Evolutionary conservation across 768 basidiomycete genomes (phyloP).

Genomic region (Sporobolomyces roseus): DNA sequence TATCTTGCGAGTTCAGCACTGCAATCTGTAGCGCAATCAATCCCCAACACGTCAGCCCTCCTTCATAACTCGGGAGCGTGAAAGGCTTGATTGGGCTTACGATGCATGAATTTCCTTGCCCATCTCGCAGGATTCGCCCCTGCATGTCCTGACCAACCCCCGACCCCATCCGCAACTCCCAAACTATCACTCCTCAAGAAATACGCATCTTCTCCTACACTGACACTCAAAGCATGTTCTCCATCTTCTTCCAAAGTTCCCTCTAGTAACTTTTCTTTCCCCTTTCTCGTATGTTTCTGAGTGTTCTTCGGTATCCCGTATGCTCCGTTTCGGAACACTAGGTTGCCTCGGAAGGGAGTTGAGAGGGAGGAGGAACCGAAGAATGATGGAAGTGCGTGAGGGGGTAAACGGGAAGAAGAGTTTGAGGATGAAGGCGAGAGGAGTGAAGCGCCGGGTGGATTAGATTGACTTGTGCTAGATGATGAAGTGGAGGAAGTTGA

Average conservation of each 20-base stretch:
- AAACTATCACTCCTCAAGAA: conserved; percentile 64
- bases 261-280: conserved; percentile 16
- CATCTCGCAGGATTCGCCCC: conserved; percentile 54
- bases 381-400: conserved; percentile 36
- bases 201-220: conserved; percentile 81
- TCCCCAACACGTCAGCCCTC: neutral
- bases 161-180: conserved; percentile 93
- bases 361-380: conserved; percentile 42
- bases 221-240: conserved; percentile 37
- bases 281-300: conserved; percentile 53
- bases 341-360: conserved; percentile 49
- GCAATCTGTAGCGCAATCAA: conserved; percentile 30
- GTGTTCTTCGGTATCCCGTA: conserved; percentile 75
- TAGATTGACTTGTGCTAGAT: conserved; percentile 51
- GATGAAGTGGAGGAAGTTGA: neutral
- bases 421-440: neutral
- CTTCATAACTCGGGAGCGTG: no score
- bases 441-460: conserved; percentile 34
- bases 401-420: conserved; percentile 17
- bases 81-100: conserved; percentile 15
- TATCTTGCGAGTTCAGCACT: conserved; percentile 41
- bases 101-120: conserved; percentile 74
- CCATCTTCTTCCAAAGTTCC: neutral
- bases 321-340: conserved; percentile 68
- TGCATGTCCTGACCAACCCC: conserved; percentile 67